These are phyloP conservation scores for Fermentozyma sake DNA, from an alignment of 1,139 yeast species.

Conservation along the genomic window DNA sequence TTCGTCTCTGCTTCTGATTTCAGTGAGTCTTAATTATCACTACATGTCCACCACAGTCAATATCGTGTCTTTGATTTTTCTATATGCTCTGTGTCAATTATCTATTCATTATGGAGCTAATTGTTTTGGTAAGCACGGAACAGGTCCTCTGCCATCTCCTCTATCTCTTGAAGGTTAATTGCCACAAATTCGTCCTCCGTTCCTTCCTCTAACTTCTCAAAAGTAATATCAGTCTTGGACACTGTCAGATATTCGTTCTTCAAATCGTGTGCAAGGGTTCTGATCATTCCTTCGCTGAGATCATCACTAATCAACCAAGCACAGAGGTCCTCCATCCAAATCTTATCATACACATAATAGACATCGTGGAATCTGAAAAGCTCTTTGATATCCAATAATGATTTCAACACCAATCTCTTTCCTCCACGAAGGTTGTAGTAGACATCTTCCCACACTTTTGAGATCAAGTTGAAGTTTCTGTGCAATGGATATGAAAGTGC, in stretches of 20 bases:
- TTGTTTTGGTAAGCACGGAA: slow-evolving; percentile 22
- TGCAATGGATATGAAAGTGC: slow-evolving; percentile 78
- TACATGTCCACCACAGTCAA: no score
- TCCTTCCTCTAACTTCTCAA: slow-evolving; percentile 31
- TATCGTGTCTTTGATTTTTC: no score
- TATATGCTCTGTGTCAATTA: no score
- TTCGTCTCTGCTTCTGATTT: no score
- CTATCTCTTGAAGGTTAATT: slow-evolving; percentile 45
- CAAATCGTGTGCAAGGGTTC: slow-evolving; percentile 67
- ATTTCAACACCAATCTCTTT: slow-evolving; percentile 56
- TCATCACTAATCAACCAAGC: slow-evolving; percentile 68
- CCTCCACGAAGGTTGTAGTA: slow-evolving; percentile 65
- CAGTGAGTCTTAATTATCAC: no score
- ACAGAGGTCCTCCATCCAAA: slow-evolving; percentile 76
- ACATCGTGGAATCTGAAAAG: slow-evolving; percentile 81
- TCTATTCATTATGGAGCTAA: no score
- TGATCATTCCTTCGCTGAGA: slow-evolving; percentile 45
- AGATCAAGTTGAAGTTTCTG: slow-evolving; percentile 58
- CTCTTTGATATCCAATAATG: slow-evolving; percentile 59
- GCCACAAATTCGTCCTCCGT: slow-evolving; percentile 33
- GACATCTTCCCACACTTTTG: slow-evolving; percentile 73
- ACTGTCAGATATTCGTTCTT: slow-evolving; percentile 25
- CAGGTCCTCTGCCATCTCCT: slow-evolving; percentile 51
- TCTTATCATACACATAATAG: slow-evolving; percentile 81
- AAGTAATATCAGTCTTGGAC: slow-evolving; percentile 27